Evolutionary conservation across 805 yeast species (phyloP).

Genomic region (Ogataea wickerhamii): DNA sequence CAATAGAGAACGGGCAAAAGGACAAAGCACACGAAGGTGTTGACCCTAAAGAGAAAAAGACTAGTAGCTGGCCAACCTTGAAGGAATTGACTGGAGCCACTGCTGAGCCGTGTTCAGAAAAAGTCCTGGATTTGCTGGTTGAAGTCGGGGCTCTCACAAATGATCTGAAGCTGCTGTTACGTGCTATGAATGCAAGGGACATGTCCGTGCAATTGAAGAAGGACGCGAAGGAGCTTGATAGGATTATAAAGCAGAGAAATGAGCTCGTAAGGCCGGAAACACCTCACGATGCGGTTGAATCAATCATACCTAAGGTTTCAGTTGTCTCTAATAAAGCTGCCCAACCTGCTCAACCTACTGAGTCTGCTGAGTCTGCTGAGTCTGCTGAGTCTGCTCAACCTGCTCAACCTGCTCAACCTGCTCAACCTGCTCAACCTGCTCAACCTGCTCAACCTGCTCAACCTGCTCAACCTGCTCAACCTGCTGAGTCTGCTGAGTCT

Average conservation of each 20-base stretch:
- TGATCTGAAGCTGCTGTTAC: conserved; percentile 59
- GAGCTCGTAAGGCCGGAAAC: conserved; percentile 2
- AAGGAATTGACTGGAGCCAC: conserved; percentile 55
- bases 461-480: not conserved
- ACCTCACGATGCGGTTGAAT: no score
- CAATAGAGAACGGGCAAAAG: not conserved
- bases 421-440: not conserved
- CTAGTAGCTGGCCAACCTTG: conserved; percentile 43
- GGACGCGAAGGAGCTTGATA: conserved; percentile 25
- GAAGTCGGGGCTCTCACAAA: conserved; percentile 59
- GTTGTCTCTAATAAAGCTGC: not conserved
- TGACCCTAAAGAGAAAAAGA: conserved; percentile 3
- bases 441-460: not conserved
- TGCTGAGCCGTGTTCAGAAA: conserved; percentile 53
- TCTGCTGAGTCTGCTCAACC: not conserved
- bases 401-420: not conserved
- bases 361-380: not conserved
- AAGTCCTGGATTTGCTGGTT: conserved; percentile 54
- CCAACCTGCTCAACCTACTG: no score
- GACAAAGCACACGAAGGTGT: not conserved
- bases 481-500: not conserved
- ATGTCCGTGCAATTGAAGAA: conserved; percentile 40
- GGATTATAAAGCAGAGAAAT: conserved; percentile 3
- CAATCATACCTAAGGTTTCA: not conserved
- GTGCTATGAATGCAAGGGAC: conserved; percentile 52